Evolutionary conservation across 352 stramenopile genomes (phyloP).

Genomic region (Phytophthora chlamydospora): DNA sequence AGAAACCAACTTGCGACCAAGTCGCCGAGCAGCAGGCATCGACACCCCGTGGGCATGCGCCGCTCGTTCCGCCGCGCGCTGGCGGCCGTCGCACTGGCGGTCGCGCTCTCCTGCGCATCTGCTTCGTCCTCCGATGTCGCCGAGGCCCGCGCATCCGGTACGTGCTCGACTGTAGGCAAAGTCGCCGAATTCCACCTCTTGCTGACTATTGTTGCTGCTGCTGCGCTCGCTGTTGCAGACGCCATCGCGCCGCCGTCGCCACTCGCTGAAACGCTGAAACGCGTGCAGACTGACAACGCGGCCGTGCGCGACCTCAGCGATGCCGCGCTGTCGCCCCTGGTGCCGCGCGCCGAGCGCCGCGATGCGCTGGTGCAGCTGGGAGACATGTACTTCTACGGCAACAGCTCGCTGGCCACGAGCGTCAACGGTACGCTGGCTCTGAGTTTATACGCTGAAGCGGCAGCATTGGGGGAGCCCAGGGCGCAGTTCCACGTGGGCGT

Average conservation of each 20-base stretch:
- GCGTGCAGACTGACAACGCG: conserved; percentile 34
- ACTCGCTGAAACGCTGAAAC: conserved; percentile 29
- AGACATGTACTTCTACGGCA: conserved; percentile 83
- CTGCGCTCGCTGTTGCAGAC: conserved; percentile 22
- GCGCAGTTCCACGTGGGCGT: conserved; percentile 89
- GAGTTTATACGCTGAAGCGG: conserved; percentile 68
- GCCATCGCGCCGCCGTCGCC: conserved; percentile 31
- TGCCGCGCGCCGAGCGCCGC: conserved; percentile 40
- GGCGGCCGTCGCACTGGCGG: conserved; percentile 11
- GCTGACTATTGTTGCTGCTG: not conserved
- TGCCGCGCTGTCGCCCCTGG: conserved; percentile 41
- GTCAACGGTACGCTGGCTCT: conserved; percentile 80
- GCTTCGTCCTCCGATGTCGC: conserved; percentile 27
- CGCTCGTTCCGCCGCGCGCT: conserved; percentile 19
- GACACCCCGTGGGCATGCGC: conserved; percentile 20
- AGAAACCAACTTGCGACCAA: conserved; percentile 29
- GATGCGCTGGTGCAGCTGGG: conserved; percentile 72
- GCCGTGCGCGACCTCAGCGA: conserved; percentile 49
- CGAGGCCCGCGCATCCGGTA: conserved; percentile 34
- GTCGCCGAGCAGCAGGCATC: conserved; percentile 3
- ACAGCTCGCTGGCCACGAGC: conserved; percentile 57
- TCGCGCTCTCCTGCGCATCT: conserved; percentile 9
- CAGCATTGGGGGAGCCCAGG: conserved; percentile 56
- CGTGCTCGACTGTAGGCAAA: not conserved
- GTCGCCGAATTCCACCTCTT: not conserved